phyloP scores from a whole-genome alignment of 225 moss, liverwort and hornwort genomes.

The Neckera pumila region DNA sequence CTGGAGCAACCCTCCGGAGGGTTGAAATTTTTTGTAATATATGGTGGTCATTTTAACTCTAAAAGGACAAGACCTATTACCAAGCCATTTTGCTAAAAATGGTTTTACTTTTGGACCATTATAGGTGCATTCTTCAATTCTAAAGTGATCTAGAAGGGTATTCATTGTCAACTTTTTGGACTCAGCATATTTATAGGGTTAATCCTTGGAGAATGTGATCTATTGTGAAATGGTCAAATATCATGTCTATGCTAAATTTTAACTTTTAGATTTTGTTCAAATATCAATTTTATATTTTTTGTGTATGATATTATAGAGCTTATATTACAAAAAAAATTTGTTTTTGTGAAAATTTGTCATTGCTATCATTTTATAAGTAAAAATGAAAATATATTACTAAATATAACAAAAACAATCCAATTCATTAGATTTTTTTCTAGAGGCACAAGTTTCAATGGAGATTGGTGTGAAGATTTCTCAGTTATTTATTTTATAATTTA shows the following conservation, averaged over 20 bases:
- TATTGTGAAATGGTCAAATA: neutral
- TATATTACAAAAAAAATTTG: neutral
- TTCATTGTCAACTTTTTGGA: fast-evolving
- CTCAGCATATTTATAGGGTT: fast-evolving
- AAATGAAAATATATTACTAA: neutral
- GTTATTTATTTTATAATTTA: neutral
- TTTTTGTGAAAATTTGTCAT: fast-evolving
- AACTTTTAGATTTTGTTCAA: neutral
- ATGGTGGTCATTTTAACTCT: neutral
- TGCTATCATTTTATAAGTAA: neutral
- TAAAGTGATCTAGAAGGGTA: neutral
- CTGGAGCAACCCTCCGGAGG: too few relatives aligned
- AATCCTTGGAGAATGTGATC: fast-evolving
- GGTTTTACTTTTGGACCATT: neutral
- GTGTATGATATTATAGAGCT: too few relatives aligned
- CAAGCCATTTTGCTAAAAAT: neutral
- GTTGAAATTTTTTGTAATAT: too few relatives aligned
- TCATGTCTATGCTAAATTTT: neutral
- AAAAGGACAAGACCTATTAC: neutral
- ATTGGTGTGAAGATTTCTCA: neutral
- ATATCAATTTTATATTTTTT: neutral
- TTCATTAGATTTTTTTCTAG: neutral
- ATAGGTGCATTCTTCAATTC: neutral
- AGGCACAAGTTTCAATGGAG: fast-evolving
- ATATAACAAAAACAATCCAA: neutral